Conservation (phyloP, 768 basidiomycete genomes). For the Suillus lakei region DNA sequence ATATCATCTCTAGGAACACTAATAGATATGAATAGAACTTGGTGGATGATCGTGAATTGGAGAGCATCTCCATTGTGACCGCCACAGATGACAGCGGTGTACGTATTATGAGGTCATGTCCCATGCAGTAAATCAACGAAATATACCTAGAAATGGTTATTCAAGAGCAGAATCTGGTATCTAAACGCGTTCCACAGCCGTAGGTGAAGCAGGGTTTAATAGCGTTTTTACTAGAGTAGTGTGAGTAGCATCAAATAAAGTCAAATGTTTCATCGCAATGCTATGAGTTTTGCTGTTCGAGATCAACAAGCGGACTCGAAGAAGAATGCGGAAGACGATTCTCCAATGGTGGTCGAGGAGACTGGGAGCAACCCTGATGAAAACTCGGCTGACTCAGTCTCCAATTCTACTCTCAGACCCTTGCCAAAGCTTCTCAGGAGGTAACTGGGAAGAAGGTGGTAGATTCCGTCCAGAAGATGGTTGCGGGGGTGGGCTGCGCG, state of each 20-base stretch:
- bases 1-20: not conserved
- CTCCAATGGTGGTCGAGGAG: slow-evolving; percentile 26
- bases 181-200: slow-evolving; percentile 22
- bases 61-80: not conserved
- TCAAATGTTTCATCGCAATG: slow-evolving; percentile 13
- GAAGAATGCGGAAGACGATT: slow-evolving; percentile 26
- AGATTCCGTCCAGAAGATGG: slow-evolving; percentile 15
- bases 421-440: slow-evolving; percentile 52
- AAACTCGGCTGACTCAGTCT: slow-evolving; percentile 27
- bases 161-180: slow-evolving; percentile 16
- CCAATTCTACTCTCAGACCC: slow-evolving; percentile 39
- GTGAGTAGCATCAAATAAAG: slow-evolving; percentile 22
- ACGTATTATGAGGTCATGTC: slow-evolving; percentile 1
- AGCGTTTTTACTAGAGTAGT: slow-evolving; percentile 31
- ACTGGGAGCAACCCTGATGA: slow-evolving; percentile 35
- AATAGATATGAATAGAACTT: not conserved
- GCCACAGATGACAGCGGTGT: not conserved
- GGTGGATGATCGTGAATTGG: not conserved
- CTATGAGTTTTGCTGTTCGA: slow-evolving; percentile 30
- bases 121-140: not conserved
- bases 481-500: slow-evolving; percentile 37
- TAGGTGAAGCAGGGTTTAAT: slow-evolving; percentile 36
- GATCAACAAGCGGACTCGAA: slow-evolving; percentile 35
- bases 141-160: not conserved
- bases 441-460: slow-evolving; percentile 20